These are phyloP conservation scores for Zymoseptoria tritici DNA, from an alignment of 2,329 filamentous ascomycete genomes.

Conservation along the genomic window DNA sequence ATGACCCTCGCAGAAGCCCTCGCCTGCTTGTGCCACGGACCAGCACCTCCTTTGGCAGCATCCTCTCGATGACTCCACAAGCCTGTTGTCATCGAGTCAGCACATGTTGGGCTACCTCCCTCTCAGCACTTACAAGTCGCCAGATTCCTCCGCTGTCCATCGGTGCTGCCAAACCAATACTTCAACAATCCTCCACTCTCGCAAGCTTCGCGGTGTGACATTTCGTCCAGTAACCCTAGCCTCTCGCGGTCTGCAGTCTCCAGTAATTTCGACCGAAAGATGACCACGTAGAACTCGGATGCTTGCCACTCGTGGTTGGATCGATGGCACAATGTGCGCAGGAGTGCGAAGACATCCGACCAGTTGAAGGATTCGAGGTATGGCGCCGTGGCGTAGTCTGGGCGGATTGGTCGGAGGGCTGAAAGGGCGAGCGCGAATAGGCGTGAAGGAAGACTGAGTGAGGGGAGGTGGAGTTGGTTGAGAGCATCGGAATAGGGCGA, in stretches of 20 bases:
- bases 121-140: constrained; percentile 55
- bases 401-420: constrained; percentile 52
- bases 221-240: constrained; percentile 66
- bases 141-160: constrained; percentile 65
- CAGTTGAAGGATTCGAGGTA: constrained; percentile 77
- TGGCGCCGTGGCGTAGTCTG: constrained; percentile 67
- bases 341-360: constrained; percentile 47
- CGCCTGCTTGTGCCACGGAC: constrained; percentile 51
- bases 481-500: constrained; percentile 60
- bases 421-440: constrained; percentile 67
- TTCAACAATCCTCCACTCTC: constrained; percentile 76
- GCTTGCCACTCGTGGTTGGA: constrained; percentile 12
- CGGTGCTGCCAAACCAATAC: constrained; percentile 81
- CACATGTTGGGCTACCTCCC: background rate
- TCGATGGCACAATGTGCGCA: constrained; percentile 46
- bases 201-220: constrained; percentile 72
- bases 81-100: constrained; percentile 46
- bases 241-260: constrained; percentile 58
- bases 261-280: constrained; percentile 69
- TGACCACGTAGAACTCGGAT: constrained; percentile 67
- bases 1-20: constrained; percentile 41
- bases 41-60: constrained; percentile 53
- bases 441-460: constrained; percentile 56
- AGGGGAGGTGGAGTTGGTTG: constrained; percentile 66
- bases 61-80: constrained; percentile 54